These are phyloP conservation scores for Centaurea solstitialis DNA, from an alignment of 129 eudicot species.

Conservation along the genomic window DNA sequence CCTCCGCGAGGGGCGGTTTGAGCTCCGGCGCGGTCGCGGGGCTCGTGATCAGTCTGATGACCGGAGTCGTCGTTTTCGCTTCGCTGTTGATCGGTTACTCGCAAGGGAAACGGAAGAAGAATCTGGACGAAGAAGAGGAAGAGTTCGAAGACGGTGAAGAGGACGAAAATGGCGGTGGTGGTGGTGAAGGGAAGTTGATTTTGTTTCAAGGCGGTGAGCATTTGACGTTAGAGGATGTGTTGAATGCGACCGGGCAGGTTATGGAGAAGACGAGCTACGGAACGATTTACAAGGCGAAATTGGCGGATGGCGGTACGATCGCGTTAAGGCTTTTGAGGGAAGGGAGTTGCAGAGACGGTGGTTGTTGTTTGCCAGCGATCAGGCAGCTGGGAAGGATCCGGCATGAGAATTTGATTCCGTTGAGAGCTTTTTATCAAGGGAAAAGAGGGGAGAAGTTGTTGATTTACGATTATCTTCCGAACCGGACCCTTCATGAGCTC, in stretches of 20 bases:
- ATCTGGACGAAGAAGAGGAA: slow-evolving; percentile 58
- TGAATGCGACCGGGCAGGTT: slow-evolving; percentile 96
- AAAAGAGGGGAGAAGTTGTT: slow-evolving; percentile 97
- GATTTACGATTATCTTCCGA: slow-evolving; percentile 81
- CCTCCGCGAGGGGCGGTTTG: slow-evolving; percentile 45
- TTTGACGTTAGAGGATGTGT: slow-evolving; percentile 84
- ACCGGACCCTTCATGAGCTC: slow-evolving; percentile 68
- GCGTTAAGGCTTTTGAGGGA: slow-evolving; percentile 87
- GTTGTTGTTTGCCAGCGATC: slow-evolving; percentile 67
- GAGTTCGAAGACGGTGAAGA: slow-evolving; percentile 52
- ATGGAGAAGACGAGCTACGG: slow-evolving; percentile 98
- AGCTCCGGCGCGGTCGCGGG: slow-evolving; percentile 94
- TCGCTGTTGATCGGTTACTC: slow-evolving; percentile 79
- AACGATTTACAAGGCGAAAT: slow-evolving; percentile 84
- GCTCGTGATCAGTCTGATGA: slow-evolving; percentile 78
- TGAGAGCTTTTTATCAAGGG: slow-evolving; percentile 96
- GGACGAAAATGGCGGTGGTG: slow-evolving; percentile 30
- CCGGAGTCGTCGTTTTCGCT: slow-evolving; percentile 68
- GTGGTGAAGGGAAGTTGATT: slow-evolving; percentile 78
- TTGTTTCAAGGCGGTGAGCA: slow-evolving; percentile 96
- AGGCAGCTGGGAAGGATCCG: slow-evolving; percentile 81
- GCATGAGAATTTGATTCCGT: slow-evolving; percentile 84
- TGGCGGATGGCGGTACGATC: slow-evolving; percentile 91
- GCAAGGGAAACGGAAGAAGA: slow-evolving; percentile 70
- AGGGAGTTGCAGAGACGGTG: slow-evolving; percentile 79